Base-by-base conservation (phyloP, 2,329 filamentous ascomycete genomes). In the Stagonosporopsis chrysanthemi region DNA sequence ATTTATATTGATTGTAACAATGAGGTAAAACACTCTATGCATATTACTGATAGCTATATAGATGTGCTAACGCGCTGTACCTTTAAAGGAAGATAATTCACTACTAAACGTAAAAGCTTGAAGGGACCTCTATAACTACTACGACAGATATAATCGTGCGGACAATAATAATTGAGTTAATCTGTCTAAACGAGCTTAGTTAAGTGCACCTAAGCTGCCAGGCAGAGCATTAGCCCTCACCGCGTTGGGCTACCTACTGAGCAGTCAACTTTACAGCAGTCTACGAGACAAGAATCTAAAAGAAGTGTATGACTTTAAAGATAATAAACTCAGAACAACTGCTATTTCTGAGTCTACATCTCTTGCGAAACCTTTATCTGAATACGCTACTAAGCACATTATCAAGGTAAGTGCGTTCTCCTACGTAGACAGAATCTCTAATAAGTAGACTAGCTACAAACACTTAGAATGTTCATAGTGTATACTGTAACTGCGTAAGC, bases 281-380 rank as follows among this genome's bases (percentile, higher is more conserved):
- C 22, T 23, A 17, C 35, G 45, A 14, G 11, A 28, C n/a, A 29
- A n/a, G n/a, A 48, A 28, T 9, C 33, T 23, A 2, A 48, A 48
- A 8, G 23, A 39, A 15, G 45, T 48, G 9, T 48, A 39, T 8
- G 45, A 40, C 23, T 48, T 39, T 24, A 48, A 39, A 15, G 45
- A 48, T n/a, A 39, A 39, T 2, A 39, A 39, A 17, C n/a, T 40
- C 23, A 24, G 45, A 4, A 39, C 45, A 2, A 39, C 33, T 9
- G 17, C 14, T 39, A 9, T 48, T 9, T 12, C 15, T 9, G 29
- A 39, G 5, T 48, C 12, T 8, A 48, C 22, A 8, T 11, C 44
- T 22, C 3, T 44, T 3, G 8, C 15, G 2, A 44, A 33, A 11
- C 14, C 42, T 7, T 22, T 28, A 3, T 4, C 3, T 17, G 8